phyloP scores from a whole-genome alignment of 2,329 filamentous ascomycete species.

The Cercospora berteroae region DNA sequence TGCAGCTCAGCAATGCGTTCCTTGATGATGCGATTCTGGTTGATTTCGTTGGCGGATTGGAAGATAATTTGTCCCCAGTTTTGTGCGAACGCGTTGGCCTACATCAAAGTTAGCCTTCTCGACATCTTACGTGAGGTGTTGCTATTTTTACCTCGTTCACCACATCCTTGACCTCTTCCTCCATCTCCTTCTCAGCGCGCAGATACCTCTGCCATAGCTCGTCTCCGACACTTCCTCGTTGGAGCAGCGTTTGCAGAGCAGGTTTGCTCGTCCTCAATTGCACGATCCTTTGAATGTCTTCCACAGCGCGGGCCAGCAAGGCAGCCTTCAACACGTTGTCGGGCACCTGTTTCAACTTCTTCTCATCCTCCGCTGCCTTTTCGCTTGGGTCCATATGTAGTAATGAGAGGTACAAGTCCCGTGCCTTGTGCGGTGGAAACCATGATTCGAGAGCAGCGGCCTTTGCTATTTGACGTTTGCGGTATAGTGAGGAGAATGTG shows the following conservation, averaged over 20 bases:
- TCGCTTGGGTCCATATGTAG: conserved; percentile 68
- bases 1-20: conserved; percentile 73
- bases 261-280: conserved; percentile 85
- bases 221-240: conserved; percentile 90
- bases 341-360: conserved; percentile 64
- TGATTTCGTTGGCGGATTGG: conserved; percentile 95
- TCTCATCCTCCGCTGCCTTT: conserved; percentile 58
- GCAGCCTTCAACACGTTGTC: conserved; percentile 85
- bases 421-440: conserved; percentile 87
- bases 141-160: conserved; percentile 70
- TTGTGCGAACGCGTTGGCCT: conserved; percentile 87
- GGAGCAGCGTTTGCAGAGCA: conserved; percentile 76
- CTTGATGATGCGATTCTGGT: conserved; percentile 75
- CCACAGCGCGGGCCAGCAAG: conserved; percentile 80
- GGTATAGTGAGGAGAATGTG: conserved; percentile 89
- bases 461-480: conserved; percentile 79
- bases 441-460: conserved; percentile 86
- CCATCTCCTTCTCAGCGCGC: conserved; percentile 94
- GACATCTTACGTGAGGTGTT: background rate
- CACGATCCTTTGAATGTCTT: conserved; percentile 90
- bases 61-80: conserved; percentile 95
- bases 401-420: conserved; percentile 91
- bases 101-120: conserved; percentile 14
- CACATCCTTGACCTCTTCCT: conserved; percentile 91
- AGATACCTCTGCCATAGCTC: conserved; percentile 92